Percentiles rank a stretch among this genome's conserved stretches.
Evolutionary conservation across 805 yeast genomes (phyloP).

Genomic region (Hanseniaspora thailandica): DNA sequence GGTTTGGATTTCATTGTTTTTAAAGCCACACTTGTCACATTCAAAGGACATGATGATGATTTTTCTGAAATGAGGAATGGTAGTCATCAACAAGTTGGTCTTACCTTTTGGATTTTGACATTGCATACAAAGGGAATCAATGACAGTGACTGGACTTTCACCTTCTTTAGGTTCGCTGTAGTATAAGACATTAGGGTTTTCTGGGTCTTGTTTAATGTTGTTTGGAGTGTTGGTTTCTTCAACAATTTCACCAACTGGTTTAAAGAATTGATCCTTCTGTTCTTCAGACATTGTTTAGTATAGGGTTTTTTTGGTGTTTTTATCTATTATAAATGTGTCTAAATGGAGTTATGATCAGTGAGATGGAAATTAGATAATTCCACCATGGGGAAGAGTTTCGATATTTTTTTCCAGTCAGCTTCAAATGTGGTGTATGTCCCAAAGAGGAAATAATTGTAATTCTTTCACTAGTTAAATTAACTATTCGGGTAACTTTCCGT

Average conservation of each 20-base stretch:
- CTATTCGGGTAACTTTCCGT: too few relatives aligned
- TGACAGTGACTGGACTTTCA: constrained; percentile 79
- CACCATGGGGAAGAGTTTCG: too few relatives aligned
- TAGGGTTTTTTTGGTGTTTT: background rate
- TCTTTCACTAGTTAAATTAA: too few relatives aligned
- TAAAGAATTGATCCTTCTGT: constrained; percentile 36
- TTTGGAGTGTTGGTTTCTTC: constrained; percentile 28
- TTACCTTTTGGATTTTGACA: constrained; percentile 68
- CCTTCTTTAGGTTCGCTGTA: constrained; percentile 57
- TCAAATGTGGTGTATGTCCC: too few relatives aligned
- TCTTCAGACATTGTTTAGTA: constrained; percentile 11
- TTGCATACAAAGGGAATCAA: constrained; percentile 91
- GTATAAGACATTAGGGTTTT: constrained; percentile 63
- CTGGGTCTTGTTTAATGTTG: constrained; percentile 19
- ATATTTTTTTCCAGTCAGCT: too few relatives aligned
- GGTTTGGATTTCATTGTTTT: constrained; percentile 89
- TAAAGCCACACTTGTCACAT: constrained; percentile 89
- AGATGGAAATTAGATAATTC: too few relatives aligned
- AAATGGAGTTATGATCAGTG: background rate
- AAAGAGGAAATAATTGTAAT: too few relatives aligned
- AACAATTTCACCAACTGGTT: constrained; percentile 51
- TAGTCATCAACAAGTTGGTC: constrained; percentile 72
- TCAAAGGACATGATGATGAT: constrained; percentile 87
- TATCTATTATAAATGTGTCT: background rate
- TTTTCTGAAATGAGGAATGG: constrained; percentile 85